Evolutionary conservation across 116 monocot genomes (phyloP), one percentile per base, ranked within the genome.

Genomic region (Cymodocea nodosa): DNA sequence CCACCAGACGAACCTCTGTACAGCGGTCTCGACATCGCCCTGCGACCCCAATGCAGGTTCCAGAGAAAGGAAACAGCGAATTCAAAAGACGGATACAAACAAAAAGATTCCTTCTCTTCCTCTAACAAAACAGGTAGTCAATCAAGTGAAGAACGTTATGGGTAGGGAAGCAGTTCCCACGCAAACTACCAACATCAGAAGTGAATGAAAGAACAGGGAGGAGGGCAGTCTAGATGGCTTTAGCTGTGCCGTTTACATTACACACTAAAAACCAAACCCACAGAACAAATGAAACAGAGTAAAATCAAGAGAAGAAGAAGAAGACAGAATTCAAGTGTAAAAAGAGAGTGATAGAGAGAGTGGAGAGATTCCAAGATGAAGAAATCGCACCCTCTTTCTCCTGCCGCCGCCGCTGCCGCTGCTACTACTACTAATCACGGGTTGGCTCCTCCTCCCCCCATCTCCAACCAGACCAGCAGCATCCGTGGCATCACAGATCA

Each of bases 1-100:
- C 76, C 70, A 16, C 69, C 81, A 8, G 73, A 76, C 3, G 51
- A 48, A 39, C 77, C 74, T 14, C 81, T 73, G 18, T 71, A 56
- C 22, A 78, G 68, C 5, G 82, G 77, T 52, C 56, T 71, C 63
- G 78, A 54, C 82, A 82, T 82, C 30, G 59, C 65, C 69, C 13
- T 39, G 56, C 48, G 51, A 30, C 20, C 48, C 62, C 56, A 15
- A 35, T 11, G 34, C 68, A 16, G 30, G 25, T 12, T 59, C 59
- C 23, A 13, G 23, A 22, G 19, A 36, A 36, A 25, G 36, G 4
- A 57, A 68, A 18, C 37, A 9, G 20, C 35, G 23, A 68, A 68
- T 40, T 35, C n/a, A 39, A 37, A 14, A 4, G 34, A 15, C 16
- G 23, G 50, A 48, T 25, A 44, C 8, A 44, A 44, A 63, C 15